Evolutionary conservation across 2,329 filamentous ascomycete species (phyloP), one percentile per base, ranked within the genome.

Genomic region (Phaeosphaeria sp.): DNA sequence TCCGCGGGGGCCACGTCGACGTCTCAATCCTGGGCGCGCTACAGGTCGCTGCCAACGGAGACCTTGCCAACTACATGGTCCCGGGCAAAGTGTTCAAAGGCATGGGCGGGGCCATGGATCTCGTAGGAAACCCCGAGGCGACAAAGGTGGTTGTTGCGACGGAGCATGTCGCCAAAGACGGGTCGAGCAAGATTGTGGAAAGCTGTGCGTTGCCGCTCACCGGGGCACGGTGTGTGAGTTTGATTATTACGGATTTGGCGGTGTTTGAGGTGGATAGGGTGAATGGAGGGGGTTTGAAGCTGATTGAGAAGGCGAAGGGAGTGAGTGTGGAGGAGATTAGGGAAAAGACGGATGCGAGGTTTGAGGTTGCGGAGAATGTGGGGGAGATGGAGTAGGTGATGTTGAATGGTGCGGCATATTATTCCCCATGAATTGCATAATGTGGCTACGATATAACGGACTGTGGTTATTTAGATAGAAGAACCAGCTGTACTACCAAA

Each of bases 151-250:
- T 97, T 1, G 91, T 96, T 53, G 94, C 92, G 3, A 96, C 96
- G 87, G 92, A 96, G 79, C 93, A 97, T 80, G 93, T 91, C 5
- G 92, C 96, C 70, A 96, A 96, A 86, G 93, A 94, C 81, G 93
- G 93, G 60, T 90, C 89, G 71, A 84, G 92, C 63, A 97, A 97
- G 87, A 95, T 97, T 74, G 86, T 96, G 64, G 92, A 92, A 82
- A 90, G 71, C 33, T 78, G 76, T 60, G 61, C 61, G 47, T 60
- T 78, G 47, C 76, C 76, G n/a, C 59, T 78, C 1, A 78, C 76
- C 0, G 76, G 76, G 15, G 72, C 71, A 21, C 65, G 56, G 53
- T 78, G 75, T 49, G 75, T 78, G 6, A 74, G 71, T 56, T 73
- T 68, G 2, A 78, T 78, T 42, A 78, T 78, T n/a, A 78, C 76